Conservation (phyloP, 2,329 filamentous ascomycete species). For the Xylariaceae sp. region DNA sequence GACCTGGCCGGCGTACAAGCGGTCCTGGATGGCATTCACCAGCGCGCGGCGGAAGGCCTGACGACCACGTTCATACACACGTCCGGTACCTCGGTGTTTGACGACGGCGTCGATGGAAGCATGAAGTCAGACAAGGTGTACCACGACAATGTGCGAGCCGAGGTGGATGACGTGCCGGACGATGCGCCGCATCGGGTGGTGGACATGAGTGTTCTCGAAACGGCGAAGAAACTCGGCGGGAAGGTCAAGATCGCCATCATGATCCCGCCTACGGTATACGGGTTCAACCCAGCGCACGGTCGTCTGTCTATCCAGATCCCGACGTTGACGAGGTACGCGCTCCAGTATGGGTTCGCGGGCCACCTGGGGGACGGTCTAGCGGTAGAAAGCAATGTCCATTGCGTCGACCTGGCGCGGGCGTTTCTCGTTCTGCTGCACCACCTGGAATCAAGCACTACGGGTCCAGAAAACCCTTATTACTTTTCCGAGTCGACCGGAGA, state of each 20-base stretch:
- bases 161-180: conserved; percentile 37
- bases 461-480: conserved; percentile 41
- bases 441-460: conserved; percentile 36
- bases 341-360: conserved; percentile 43
- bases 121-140: conserved; percentile 41
- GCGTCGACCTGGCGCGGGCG: conserved; percentile 40
- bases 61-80: conserved; percentile 46
- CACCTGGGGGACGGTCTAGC: conserved; percentile 39
- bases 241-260: conserved; percentile 43
- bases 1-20: conserved; percentile 40
- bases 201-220: conserved; percentile 39
- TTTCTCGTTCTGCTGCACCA: conserved; percentile 42
- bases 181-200: conserved; percentile 39
- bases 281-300: conserved; percentile 33
- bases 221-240: conserved; percentile 29
- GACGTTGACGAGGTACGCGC: conserved; percentile 40
- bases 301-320: conserved; percentile 44
- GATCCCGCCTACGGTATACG: conserved; percentile 44
- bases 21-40: conserved; percentile 37
- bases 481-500: conserved; percentile 40
- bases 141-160: conserved; percentile 34
- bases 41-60: conserved; percentile 31
- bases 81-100: conserved; percentile 37
- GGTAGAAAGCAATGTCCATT: conserved; percentile 41
- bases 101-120: conserved; percentile 31